Percentiles rank a stretch among this genome's conserved stretches.
Conservation (phyloP, 768 basidiomycete species). For the Phanerodontia chrysosporium region DNA sequence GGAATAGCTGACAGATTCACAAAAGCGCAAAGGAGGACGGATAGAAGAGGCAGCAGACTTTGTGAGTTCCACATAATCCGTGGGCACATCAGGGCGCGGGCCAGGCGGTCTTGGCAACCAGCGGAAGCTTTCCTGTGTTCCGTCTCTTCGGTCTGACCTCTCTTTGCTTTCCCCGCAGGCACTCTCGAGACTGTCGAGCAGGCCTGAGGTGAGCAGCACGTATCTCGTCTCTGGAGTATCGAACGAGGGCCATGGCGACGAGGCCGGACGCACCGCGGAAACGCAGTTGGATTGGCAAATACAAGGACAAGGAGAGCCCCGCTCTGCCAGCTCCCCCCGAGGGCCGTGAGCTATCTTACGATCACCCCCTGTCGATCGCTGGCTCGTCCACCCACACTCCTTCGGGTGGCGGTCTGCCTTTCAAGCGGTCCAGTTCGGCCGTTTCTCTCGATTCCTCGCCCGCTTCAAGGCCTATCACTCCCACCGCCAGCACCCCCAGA, state of each 20-base stretch:
- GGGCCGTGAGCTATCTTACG: constrained; percentile 28
- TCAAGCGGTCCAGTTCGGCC: constrained; percentile 23
- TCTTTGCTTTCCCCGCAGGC: constrained; percentile 14
- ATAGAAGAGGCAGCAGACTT: constrained; percentile 11
- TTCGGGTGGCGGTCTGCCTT: constrained; percentile 16
- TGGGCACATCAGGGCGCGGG: neutral
- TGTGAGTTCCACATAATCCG: constrained; percentile 8
- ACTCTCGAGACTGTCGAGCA: constrained; percentile 17
- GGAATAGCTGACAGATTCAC: constrained; percentile 1
- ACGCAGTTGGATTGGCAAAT: constrained; percentile 25
- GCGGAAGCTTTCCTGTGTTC: neutral
- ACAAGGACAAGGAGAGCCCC: constrained; percentile 22
- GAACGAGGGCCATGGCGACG: constrained; percentile 16
- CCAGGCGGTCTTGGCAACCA: constrained; percentile 10
- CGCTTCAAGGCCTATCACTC: constrained; percentile 27
- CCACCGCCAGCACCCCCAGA: constrained; percentile 15
- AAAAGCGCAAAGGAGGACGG: constrained; percentile 13
- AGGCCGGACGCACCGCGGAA: constrained; percentile 21
- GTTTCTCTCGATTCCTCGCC: constrained; percentile 22
- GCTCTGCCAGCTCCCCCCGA: constrained; percentile 26
- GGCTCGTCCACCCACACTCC: constrained; percentile 17
- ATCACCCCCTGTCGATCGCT: constrained; percentile 17
- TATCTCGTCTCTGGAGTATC: neutral
- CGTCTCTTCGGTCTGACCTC: constrained; percentile 5
- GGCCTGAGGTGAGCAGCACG: constrained; percentile 25